These are phyloP conservation scores for Ceratocystis papillata DNA, from an alignment of 2,329 filamentous ascomycete genomes.

Conservation along the genomic window DNA sequence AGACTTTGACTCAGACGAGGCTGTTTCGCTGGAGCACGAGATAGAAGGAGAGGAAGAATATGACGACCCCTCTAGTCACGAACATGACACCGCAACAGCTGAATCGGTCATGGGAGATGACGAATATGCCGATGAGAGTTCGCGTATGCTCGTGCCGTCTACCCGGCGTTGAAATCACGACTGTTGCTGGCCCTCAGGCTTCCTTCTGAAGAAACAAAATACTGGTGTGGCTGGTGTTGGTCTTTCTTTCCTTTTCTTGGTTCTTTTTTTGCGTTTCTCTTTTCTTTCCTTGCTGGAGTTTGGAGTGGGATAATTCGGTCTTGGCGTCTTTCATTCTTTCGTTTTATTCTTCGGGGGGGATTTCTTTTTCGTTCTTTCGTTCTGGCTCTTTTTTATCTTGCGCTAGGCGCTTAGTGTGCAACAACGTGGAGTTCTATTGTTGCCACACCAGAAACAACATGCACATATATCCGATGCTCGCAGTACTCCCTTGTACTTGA, in stretches of 20 bases:
- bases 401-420: no score
- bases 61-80: slow-evolving; percentile 44
- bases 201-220: not conserved
- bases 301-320: slow-evolving; percentile 4
- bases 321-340: slow-evolving; percentile 8
- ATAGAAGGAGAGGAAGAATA: slow-evolving; percentile 60
- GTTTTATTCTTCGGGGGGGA: not conserved
- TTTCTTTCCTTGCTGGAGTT: slow-evolving; percentile 1
- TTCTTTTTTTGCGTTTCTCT: slow-evolving; percentile 10
- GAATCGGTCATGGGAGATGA: slow-evolving; percentile 45
- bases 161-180: not conserved
- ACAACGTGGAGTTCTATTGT: no score
- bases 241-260: not conserved
- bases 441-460: no score
- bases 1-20: slow-evolving; percentile 62
- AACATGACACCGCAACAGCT: slow-evolving; percentile 39
- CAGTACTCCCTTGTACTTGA: not conserved
- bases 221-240: not conserved
- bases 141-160: slow-evolving; percentile 27
- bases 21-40: slow-evolving; percentile 58
- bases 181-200: not conserved
- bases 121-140: slow-evolving; percentile 34
- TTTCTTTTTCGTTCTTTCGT: not conserved
- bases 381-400: no score
- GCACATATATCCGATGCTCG: no score